Evolutionary conservation across 1,139 yeast genomes (phyloP), one percentile per base, ranked within the genome.

Genomic region (Hyphopichia wangnamkhiaoensis): DNA sequence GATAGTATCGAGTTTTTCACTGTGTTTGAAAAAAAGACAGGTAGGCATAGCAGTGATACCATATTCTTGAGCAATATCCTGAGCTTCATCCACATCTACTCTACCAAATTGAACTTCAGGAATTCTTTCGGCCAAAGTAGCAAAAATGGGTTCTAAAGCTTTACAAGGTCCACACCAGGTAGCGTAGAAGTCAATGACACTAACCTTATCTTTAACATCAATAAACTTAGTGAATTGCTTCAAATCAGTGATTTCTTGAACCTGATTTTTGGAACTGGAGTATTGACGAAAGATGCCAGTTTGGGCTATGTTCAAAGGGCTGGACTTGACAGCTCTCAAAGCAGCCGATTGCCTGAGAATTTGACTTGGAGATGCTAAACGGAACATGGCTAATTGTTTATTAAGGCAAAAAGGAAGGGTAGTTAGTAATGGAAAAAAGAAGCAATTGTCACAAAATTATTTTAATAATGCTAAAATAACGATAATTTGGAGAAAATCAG

Each of bases 81-180:
- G 59, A 27, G 60, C 65, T 13, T 47, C 46, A 44, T 65, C 71
- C 15, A 65, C 70, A 39, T 65, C 69, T 13, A 64, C 69, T 46
- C 71, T 58, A 15, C 64, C 68, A 44, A 70, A 70, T 37, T 58
- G 54, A 3, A 65, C 73, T 40, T 63, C 65, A 39, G 69, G 78
- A 52, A 46, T 66, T 63, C 53, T 58, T 40, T 58, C 61, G 14
- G 73, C 61, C 48, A 69, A 58, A 30, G 52, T 50, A 23, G 55
- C 63, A 38, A 68, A 59, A n/a, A 68, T 56, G 4, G 75, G 76
- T 35, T 66, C 72, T 36, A 70, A 53, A 10, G 71, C 71, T 47
- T 69, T 70, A 42, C 76, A 70, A 8, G 76, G 76, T 2, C 74
- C 75, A 52, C 76, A 70, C 76, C 76, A 70, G 3, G 71, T 64